These are phyloP conservation scores for Persicaria tinctoria DNA, from an alignment of 148 eudicot genomes.

Conservation along the genomic window DNA sequence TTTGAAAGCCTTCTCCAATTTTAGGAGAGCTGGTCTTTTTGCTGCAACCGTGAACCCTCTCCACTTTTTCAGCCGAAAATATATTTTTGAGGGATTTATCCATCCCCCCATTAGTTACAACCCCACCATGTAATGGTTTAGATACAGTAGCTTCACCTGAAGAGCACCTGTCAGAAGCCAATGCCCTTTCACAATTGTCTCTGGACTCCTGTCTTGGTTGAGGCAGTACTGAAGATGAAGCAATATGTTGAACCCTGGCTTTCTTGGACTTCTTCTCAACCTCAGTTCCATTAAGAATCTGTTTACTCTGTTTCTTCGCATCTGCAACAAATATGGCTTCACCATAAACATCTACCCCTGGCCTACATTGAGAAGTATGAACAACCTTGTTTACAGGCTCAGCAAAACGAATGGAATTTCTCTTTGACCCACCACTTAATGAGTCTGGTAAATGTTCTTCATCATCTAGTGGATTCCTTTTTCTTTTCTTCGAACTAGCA, in stretches of 20 bases:
- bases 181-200: not conserved
- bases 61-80: not conserved
- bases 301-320: not conserved
- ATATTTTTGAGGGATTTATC: not conserved
- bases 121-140: not conserved
- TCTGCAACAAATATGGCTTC: not conserved
- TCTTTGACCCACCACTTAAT: slow-evolving; percentile 4
- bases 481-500: slow-evolving; percentile 8
- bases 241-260: not conserved
- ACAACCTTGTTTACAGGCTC: not conserved
- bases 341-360: not conserved
- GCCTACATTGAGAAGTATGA: not conserved
- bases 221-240: not conserved
- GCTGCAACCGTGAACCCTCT: not conserved
- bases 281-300: not conserved
- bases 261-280: slow-evolving; percentile 6
- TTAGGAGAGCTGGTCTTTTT: not conserved
- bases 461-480: not conserved
- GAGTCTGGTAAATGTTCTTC: slow-evolving; percentile 8
- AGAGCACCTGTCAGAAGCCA: not conserved
- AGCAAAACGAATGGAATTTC: not conserved
- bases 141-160: not conserved
- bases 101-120: not conserved
- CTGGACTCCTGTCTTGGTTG: slow-evolving; percentile 1
- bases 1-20: not conserved